Conservation (phyloP, 768 basidiomycete genomes). For the Mycena amicta region DNA sequence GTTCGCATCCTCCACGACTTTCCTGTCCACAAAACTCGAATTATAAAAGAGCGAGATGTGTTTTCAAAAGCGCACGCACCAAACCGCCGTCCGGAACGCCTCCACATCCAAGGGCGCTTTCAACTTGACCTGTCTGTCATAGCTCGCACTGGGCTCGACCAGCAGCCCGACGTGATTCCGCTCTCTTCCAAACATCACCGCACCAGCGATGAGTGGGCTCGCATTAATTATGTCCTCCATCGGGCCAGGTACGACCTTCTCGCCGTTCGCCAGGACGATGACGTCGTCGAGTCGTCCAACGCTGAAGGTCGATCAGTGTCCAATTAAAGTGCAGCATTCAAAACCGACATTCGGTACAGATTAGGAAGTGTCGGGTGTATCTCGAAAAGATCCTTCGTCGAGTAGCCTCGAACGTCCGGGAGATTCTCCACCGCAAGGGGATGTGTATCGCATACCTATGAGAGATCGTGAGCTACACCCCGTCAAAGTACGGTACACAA, state of each 20-base stretch:
- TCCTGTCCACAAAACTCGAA: conserved; percentile 34
- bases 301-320: conserved; percentile 7
- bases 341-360: conserved; percentile 30
- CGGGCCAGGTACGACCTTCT: conserved; percentile 30
- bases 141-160: conserved; percentile 9
- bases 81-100: no score
- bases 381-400: conserved; percentile 30
- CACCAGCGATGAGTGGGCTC: conserved; percentile 15
- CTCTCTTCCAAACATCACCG: neutral
- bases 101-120: no score
- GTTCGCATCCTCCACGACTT: conserved; percentile 46
- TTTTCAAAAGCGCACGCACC: no score
- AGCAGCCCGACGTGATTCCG: conserved; percentile 20
- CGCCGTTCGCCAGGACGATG: conserved; percentile 26
- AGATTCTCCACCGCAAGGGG: conserved; percentile 37
- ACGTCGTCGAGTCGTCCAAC: conserved; percentile 33
- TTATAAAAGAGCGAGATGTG: no score
- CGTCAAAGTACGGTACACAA: neutral
- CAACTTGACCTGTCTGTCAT: conserved; percentile 26
- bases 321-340: neutral
- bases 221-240: conserved; percentile 22
- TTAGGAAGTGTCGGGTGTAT: conserved; percentile 32
- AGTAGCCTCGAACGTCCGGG: conserved; percentile 25
- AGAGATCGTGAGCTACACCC: no score
- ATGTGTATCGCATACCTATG: conserved; percentile 20